Evolutionary conservation across 1,139 yeast species (phyloP), one percentile per base, ranked within the genome.

Genomic region (Candida glucosophila): DNA sequence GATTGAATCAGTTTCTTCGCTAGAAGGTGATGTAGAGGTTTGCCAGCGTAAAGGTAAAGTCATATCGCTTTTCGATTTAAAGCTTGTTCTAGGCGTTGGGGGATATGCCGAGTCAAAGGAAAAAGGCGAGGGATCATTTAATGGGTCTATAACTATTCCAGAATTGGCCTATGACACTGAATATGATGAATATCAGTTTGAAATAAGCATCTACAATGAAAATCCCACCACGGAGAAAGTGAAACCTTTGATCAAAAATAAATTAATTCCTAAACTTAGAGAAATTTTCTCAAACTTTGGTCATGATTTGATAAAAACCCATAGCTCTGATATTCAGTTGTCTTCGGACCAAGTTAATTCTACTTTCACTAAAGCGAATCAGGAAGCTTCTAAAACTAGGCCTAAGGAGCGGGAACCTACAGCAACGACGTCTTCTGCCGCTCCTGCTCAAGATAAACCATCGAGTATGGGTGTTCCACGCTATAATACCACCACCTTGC

Each of bases 1-100:
- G 22, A 63, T 88, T 24, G 50, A 63, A 16, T 50, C 64, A 10
- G 66, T 86, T 9, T 73, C 83, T 12, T 67, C 81, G 5, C 69
- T 88, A 17, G 94, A 82, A 40, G 99, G 99, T 26, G 99, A 90
- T 42, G 94, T 86, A 34, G 97, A 86, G 47, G 97, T 90, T 17
- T 80, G 85, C 35, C 98, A 90, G 58, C 76, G 98, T 42, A 90
- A 92, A 55, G 98, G 99, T 12, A 88, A 90, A 50, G 93, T 90
- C 21, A 88, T 90, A 42, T 82, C 95, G 3, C 60, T 90, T 33
- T 90, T 83, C 52, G 98, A 90, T 47, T 59, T 92, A 49, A 70
- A 76, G 35, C 40, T 88, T 30, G 75, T 70, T 2, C 50, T 88
- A 33, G 64, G 61, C n/a, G 73, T 76, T 42, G 52, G 52, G 5